These are phyloP conservation scores for Agrocybe pediades DNA, from an alignment of 768 basidiomycete genomes.

Conservation along the genomic window DNA sequence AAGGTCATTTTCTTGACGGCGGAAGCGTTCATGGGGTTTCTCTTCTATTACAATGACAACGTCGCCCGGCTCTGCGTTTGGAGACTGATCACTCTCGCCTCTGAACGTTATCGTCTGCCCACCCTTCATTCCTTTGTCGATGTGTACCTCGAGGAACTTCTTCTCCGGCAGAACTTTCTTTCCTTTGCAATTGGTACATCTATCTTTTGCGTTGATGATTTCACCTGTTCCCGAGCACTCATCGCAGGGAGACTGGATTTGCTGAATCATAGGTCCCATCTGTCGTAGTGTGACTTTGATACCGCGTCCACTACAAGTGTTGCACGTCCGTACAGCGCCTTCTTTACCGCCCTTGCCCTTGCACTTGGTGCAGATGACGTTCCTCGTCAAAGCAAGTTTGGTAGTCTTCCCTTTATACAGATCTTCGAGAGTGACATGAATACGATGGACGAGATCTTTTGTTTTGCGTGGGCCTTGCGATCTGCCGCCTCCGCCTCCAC, in stretches of 20 bases:
- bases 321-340: conserved; percentile 85
- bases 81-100: conserved; percentile 93
- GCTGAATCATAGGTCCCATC: conserved; percentile 99
- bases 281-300: conserved; percentile 90
- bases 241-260: conserved; percentile 93
- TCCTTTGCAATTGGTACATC: conserved; percentile 90
- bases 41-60: conserved; percentile 94
- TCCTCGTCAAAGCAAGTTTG: conserved; percentile 95
- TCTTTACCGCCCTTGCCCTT: conserved; percentile 98
- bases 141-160: conserved; percentile 96
- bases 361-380: conserved; percentile 91
- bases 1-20: conserved; percentile 86
- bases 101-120: conserved; percentile 87
- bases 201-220: conserved; percentile 90
- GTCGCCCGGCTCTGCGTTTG: conserved; percentile 88
- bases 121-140: conserved; percentile 98
- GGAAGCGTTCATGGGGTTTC: conserved; percentile 88
- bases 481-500: conserved; percentile 68
- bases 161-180: conserved; percentile 95
- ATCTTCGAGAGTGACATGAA: conserved; percentile 96
- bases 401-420: conserved; percentile 99
- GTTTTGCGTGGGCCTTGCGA: conserved; percentile 85
- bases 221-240: conserved; percentile 96
- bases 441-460: conserved; percentile 97
- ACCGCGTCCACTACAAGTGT: conserved; percentile 84